phyloP scores from a whole-genome alignment of 2,329 filamentous ascomycete genomes.

The Emericellopsis atlantica region DNA sequence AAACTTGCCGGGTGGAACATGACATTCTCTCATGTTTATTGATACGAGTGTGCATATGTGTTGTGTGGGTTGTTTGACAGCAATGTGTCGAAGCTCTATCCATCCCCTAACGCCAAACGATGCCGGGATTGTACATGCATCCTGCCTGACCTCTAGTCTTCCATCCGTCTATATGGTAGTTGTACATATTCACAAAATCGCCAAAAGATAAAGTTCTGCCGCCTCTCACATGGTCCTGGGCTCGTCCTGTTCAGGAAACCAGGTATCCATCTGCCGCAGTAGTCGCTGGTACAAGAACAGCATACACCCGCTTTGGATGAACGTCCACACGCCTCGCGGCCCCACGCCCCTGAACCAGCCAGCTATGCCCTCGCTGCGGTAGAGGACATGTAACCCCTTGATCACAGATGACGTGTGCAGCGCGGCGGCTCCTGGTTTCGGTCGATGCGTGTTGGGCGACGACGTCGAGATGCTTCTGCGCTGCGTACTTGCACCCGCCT shows the following conservation, averaged over 20 bases:
- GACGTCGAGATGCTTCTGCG: slow-evolving; percentile 78
- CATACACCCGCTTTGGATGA: slow-evolving; percentile 94
- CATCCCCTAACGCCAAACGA: neutral
- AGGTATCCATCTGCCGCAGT: slow-evolving; percentile 58
- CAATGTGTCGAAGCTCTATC: too few species aligned
- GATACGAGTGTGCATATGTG: too few species aligned
- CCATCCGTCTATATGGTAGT: neutral
- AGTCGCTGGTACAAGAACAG: slow-evolving; percentile 87
- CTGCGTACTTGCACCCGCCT: slow-evolving; percentile 39
- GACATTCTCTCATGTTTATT: too few species aligned
- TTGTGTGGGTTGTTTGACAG: too few species aligned
- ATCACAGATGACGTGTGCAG: slow-evolving; percentile 85
- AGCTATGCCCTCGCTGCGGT: slow-evolving; percentile 72
- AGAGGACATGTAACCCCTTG: slow-evolving; percentile 75
- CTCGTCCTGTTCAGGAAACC: slow-evolving; percentile 19
- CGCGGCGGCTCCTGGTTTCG: slow-evolving; percentile 63
- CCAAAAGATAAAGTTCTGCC: too few species aligned
- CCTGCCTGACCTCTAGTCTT: too few species aligned
- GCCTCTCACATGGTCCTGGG: slow-evolving; percentile 7
- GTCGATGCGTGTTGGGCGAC: slow-evolving; percentile 72
- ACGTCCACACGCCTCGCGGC: slow-evolving; percentile 89
- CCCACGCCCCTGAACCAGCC: slow-evolving; percentile 95
- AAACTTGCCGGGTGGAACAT: too few species aligned
- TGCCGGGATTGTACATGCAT: neutral
- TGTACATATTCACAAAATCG: too few species aligned